These are phyloP conservation scores for Botrytis paeoniae DNA, from an alignment of 2,329 filamentous ascomycete genomes.

Conservation along the genomic window DNA sequence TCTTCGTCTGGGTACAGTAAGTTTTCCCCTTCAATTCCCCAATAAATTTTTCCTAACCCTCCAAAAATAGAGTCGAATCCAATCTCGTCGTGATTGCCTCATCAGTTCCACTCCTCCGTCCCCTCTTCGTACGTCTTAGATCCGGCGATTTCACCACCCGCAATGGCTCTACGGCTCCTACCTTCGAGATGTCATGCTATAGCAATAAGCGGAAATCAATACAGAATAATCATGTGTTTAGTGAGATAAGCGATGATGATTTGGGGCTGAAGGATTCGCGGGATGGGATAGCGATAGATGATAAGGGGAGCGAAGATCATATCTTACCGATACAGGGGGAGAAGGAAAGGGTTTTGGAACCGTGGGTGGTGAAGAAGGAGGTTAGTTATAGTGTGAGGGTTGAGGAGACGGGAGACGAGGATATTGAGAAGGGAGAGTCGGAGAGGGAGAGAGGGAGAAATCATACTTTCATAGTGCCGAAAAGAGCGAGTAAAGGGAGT, in stretches of 20 bases:
- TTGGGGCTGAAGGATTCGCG: background rate
- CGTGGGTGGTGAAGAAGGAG: background rate
- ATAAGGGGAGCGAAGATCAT: background rate
- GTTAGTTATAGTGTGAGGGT: background rate
- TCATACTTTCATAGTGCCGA: background rate
- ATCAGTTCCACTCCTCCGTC: slow-evolving; percentile 26
- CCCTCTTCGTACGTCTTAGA: slow-evolving; percentile 19
- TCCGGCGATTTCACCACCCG: background rate
- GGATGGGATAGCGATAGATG: background rate
- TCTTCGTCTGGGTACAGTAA: slow-evolving; percentile 26
- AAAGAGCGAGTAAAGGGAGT: background rate
- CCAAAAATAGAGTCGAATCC: slow-evolving; percentile 21
- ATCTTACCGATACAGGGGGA: background rate
- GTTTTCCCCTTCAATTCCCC: background rate
- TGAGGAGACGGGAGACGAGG: background rate
- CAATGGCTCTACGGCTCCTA: background rate
- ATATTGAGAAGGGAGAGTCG: background rate
- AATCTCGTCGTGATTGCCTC: slow-evolving; percentile 25
- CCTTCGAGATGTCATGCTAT: background rate
- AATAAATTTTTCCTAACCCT: slow-evolving; percentile 1
- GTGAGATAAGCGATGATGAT: background rate
- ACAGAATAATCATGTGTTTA: background rate
- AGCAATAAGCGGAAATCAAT: background rate
- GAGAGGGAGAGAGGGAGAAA: background rate
- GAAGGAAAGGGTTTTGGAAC: background rate